Evolutionary conservation across 768 basidiomycete genomes (phyloP).

Genomic region (Pleurotus tuber-regium): DNA sequence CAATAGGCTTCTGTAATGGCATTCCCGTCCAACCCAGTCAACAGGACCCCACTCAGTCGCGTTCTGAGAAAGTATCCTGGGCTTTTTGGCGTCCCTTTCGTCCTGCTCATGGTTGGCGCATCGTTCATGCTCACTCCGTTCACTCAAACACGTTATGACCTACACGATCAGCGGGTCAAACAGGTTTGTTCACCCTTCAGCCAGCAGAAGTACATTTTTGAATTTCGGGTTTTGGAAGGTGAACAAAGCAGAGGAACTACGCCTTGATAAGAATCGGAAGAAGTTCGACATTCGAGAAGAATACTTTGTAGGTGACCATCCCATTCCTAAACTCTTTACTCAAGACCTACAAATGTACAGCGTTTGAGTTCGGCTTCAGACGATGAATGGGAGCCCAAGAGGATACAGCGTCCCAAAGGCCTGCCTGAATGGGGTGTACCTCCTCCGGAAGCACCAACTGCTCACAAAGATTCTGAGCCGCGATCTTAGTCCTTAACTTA

Average conservation of each 20-base stretch:
- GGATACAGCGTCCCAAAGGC: slow-evolving; percentile 81
- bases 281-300: slow-evolving; percentile 93
- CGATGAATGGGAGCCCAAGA: slow-evolving; percentile 84
- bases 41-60: slow-evolving; percentile 35
- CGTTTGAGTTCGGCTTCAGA: slow-evolving; percentile 60
- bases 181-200: slow-evolving; percentile 40
- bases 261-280: slow-evolving; percentile 65
- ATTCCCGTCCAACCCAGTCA: slow-evolving; percentile 49
- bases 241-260: slow-evolving; percentile 75
- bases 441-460: slow-evolving; percentile 51
- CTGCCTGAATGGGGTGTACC: slow-evolving; percentile 94
- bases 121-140: slow-evolving; percentile 82
- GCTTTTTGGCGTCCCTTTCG: slow-evolving; percentile 84
- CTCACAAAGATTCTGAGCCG: slow-evolving; percentile 5
- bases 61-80: slow-evolving; percentile 59
- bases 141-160: slow-evolving; percentile 89
- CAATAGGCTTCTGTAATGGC: slow-evolving; percentile 36
- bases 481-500: neutral
- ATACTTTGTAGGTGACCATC: slow-evolving; percentile 75
- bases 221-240: too few species aligned
- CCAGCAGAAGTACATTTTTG: neutral
- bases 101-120: slow-evolving; percentile 80
- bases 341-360: slow-evolving; percentile 32
- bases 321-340: neutral
- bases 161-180: slow-evolving; percentile 77